Percentiles rank a stretch among this genome's conserved stretches.
These are phyloP conservation scores for Phaeophleospora eucalypticola DNA, from an alignment of 2,329 filamentous ascomycete species.

Conservation along the genomic window DNA sequence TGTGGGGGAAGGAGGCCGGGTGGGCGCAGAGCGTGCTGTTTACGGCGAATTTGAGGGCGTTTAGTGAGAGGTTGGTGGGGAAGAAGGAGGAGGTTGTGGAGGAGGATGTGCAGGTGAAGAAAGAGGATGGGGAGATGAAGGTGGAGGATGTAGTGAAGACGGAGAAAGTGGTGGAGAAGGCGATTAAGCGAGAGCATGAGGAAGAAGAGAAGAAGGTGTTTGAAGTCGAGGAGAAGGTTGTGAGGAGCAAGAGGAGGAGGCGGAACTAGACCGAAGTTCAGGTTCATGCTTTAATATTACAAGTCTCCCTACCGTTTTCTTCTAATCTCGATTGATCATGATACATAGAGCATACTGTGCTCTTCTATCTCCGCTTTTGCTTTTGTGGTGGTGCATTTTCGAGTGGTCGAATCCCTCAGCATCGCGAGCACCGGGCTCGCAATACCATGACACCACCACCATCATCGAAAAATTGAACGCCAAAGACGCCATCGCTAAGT, in stretches of 20 bases:
- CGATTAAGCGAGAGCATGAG: constrained; percentile 41
- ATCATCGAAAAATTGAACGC: no score
- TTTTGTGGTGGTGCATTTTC: no score
- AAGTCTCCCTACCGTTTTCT: no score
- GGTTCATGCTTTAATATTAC: no score
- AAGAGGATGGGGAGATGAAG: constrained; percentile 24
- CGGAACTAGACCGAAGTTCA: no score
- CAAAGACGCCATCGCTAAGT: no score
- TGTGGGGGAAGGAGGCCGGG: constrained; percentile 92
- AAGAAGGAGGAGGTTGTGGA: constrained; percentile 50
- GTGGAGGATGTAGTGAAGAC: constrained; percentile 33
- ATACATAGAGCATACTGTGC: no score
- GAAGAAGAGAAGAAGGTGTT: constrained; percentile 36
- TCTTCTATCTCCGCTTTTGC: no score
- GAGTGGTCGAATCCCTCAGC: no score
- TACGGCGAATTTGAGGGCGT: constrained; percentile 83
- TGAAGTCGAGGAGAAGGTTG: constrained; percentile 37
- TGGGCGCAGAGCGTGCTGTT: constrained; percentile 98
- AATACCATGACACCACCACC: no score
- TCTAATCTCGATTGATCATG: no score
- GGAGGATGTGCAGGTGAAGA: constrained; percentile 33
- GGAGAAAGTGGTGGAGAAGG: constrained; percentile 34
- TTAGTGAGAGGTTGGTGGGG: constrained; percentile 61
- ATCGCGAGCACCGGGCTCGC: no score
- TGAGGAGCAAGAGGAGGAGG: constrained; percentile 36